Conservation (phyloP, 2,329 filamentous ascomycete genomes). For the Cladosporium cucumerinum region DNA sequence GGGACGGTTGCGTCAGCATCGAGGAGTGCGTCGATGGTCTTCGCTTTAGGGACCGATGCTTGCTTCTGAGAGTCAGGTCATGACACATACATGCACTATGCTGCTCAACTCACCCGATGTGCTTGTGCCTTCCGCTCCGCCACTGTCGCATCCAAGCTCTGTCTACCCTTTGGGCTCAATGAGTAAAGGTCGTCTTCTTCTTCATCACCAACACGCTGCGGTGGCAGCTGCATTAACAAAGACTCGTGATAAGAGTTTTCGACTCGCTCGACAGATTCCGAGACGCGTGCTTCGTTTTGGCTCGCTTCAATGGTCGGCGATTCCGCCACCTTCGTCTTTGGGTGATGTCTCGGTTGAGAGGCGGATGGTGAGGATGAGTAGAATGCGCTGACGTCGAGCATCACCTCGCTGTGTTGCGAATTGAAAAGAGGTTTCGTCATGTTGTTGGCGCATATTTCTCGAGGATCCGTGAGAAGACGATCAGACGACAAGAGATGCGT, state of each 20-base stretch:
- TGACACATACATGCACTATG: neutral
- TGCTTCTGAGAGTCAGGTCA: neutral
- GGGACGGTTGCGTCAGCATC: slow-evolving; percentile 4
- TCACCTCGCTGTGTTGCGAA: slow-evolving; percentile 18
- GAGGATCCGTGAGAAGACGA: neutral
- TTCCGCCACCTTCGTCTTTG: neutral
- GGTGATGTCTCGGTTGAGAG: neutral
- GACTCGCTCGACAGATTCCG: slow-evolving; percentile 5
- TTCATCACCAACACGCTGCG: slow-evolving; percentile 8
- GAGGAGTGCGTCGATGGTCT: slow-evolving; percentile 13
- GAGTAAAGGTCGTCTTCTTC: slow-evolving; percentile 23
- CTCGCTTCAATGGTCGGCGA: slow-evolving; percentile 7
- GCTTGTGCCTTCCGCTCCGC: neutral
- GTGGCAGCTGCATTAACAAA: neutral
- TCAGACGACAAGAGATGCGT: neutral
- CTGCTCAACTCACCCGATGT: neutral
- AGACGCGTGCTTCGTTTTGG: neutral
- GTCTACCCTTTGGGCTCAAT: slow-evolving; percentile 20
- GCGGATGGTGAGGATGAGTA: slow-evolving; percentile 13
- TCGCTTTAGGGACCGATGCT: neutral
- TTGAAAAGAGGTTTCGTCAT: slow-evolving; percentile 17
- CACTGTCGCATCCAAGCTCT: neutral
- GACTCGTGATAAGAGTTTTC: slow-evolving; percentile 19
- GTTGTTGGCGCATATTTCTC: neutral
- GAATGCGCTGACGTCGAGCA: slow-evolving; percentile 26